phyloP scores from a whole-genome alignment of 495 filamentous ascomycete species.

The Aspergillus leporis region DNA sequence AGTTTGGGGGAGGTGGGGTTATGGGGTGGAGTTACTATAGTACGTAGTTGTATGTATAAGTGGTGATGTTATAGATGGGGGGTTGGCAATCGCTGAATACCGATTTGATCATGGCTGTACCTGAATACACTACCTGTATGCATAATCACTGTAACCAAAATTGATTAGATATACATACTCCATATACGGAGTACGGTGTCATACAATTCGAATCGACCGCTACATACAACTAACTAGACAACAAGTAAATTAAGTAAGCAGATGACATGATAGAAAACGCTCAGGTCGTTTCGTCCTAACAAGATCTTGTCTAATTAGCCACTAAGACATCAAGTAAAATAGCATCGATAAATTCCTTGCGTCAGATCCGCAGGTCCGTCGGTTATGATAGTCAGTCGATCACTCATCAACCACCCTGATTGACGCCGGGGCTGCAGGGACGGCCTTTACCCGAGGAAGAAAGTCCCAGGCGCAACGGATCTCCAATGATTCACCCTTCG shows the following conservation, averaged over 20 bases:
- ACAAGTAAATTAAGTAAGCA: not conserved
- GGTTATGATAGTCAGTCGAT: constrained; percentile 9
- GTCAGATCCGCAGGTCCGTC: not conserved
- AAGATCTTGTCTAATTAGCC: not conserved
- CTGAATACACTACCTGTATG: too few species aligned
- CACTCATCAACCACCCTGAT: not conserved
- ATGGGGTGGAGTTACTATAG: too few species aligned
- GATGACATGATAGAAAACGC: constrained; percentile 10
- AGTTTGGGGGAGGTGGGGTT: too few species aligned
- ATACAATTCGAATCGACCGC: too few species aligned
- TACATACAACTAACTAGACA: too few species aligned
- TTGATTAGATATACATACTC: not conserved
- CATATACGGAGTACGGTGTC: too few species aligned
- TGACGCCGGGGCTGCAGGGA: constrained; percentile 1
- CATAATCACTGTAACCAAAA: not conserved
- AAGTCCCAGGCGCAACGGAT: too few species aligned
- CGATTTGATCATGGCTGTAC: too few species aligned
- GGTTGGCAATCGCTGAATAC: too few species aligned
- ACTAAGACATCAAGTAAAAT: not conserved
- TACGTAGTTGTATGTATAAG: too few species aligned
- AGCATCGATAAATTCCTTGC: constrained; percentile 2
- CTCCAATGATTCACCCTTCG: not conserved
- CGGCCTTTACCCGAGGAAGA: not conserved
- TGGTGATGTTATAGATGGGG: too few species aligned
- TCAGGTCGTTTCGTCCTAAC: constrained; percentile 8